Evolutionary conservation across 805 yeast species (phyloP), one percentile per base, ranked within the genome.

Genomic region (Ogataea chonburiensis): DNA sequence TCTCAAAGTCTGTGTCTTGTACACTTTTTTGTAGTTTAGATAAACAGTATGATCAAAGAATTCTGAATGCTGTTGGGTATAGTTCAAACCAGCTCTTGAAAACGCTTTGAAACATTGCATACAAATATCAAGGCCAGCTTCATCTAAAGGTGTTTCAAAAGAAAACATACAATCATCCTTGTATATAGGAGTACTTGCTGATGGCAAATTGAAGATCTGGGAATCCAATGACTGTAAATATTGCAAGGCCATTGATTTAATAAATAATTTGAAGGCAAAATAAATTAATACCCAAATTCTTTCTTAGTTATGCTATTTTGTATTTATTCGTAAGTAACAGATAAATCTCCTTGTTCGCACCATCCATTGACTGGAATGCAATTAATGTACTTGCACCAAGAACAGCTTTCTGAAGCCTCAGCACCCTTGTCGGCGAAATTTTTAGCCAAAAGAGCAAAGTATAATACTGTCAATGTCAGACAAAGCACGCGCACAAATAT

Each of bases 161-260:
- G 89, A 82, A 61, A 75, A 91, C 65, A 84, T 83, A 56, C 97
- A 89, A 47, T 88, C 96, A 63, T 91, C 97, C 55, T 86, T 89
- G 52, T 77, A 80, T 12, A 89, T 76, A 3, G 70, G 65, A 16
- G 60, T 43, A 3, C 65, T 61, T 19, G 64, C 37, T 3, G 47
- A 37, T 4, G 66, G 66, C 4, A 50, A 40, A 5, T 27, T 23
- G 8, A 60, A 28, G 1, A 30, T 23, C 6, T 26, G 8, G n/a
- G 45, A 23, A 24, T 52, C 49, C 5, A 53, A 15, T 2, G 39
- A 21, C 7, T 38, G 31, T 6, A 55, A 30, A 16, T 52, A 47
- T 5, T 54, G 50, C 28, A 47, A 23, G 6, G 42, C 46, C 50
- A 47, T 47, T 7, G 3, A 28, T 24, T 9, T 7, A 17, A 23